These are phyloP conservation scores for Excoecaria cochinchinensis DNA, from an alignment of 345 rosid genomes.

Conservation along the genomic window DNA sequence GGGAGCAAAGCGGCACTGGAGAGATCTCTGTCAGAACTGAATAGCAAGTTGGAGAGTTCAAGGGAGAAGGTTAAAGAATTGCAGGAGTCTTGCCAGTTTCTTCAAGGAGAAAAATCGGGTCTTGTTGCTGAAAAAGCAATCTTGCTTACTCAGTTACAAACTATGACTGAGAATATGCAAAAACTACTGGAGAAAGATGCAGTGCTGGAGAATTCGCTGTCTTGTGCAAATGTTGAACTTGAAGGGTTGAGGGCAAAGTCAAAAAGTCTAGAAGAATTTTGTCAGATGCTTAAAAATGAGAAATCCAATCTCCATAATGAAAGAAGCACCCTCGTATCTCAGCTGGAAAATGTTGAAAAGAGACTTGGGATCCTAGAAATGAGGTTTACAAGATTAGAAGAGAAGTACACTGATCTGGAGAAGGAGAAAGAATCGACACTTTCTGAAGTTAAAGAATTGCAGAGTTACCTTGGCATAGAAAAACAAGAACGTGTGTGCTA, in stretches of 20 bases:
- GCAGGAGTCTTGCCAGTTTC: slow-evolving; percentile 59
- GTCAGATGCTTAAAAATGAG: slow-evolving; percentile 29
- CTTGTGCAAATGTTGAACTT: slow-evolving; percentile 29
- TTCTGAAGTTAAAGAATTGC: slow-evolving; percentile 33
- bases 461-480: slow-evolving; percentile 53
- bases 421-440: slow-evolving; percentile 22
- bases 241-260: slow-evolving; percentile 27
- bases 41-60: slow-evolving; percentile 25
- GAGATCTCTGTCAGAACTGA: slow-evolving; percentile 23
- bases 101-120: slow-evolving; percentile 38
- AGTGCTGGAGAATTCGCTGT: slow-evolving; percentile 27
- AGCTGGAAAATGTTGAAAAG: slow-evolving; percentile 34
- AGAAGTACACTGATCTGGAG: slow-evolving; percentile 31
- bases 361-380: slow-evolving; percentile 62
- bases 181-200: slow-evolving; percentile 29
- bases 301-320: slow-evolving; percentile 24
- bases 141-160: slow-evolving; percentile 75
- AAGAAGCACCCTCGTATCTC: slow-evolving; percentile 25
- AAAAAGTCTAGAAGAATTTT: slow-evolving; percentile 30
- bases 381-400: slow-evolving; percentile 53
- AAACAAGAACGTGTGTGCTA: slow-evolving; percentile 55
- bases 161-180: slow-evolving; percentile 49
- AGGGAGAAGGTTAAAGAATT: slow-evolving; percentile 25
- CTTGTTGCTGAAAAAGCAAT: slow-evolving; percentile 41
- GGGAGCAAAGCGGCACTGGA: slow-evolving; percentile 50